phyloP scores from a whole-genome alignment of 352 stramenopile genomes.

The Phytophthora aleatoria region DNA sequence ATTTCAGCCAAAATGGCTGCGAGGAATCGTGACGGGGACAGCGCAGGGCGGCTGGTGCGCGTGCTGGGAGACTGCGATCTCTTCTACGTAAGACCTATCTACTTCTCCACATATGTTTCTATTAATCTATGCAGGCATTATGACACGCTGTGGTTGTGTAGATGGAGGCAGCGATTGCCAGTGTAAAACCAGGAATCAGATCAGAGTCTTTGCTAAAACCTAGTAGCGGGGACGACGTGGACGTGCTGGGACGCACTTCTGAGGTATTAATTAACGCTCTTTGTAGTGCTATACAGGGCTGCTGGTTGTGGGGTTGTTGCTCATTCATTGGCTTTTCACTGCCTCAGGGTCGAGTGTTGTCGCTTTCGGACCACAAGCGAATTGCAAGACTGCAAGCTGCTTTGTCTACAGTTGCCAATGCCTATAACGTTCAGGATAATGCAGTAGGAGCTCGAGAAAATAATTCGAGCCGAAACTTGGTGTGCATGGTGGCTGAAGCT shows the following conservation, averaged over 20 bases:
- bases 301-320: constrained; percentile 1
- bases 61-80: constrained; percentile 43
- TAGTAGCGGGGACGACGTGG: constrained; percentile 3
- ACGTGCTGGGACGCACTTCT: constrained; percentile 15
- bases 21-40: constrained; percentile 21
- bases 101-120: neutral
- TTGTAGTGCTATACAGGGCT: neutral
- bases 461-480: constrained; percentile 43
- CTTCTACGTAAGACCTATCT: constrained; percentile 42
- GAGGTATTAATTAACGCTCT: constrained; percentile 15
- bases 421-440: constrained; percentile 17
- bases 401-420: constrained; percentile 30
- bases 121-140: neutral
- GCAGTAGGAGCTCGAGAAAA: neutral
- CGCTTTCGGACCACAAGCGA: constrained; percentile 61
- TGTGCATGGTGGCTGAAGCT: constrained; percentile 43
- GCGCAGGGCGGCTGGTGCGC: constrained; percentile 49
- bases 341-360: constrained; percentile 34
- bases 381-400: constrained; percentile 59
- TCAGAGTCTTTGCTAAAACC: constrained; percentile 24
- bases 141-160: constrained; percentile 22
- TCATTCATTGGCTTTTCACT: constrained; percentile 9
- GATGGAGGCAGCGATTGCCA: constrained; percentile 49
- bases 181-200: constrained; percentile 20
- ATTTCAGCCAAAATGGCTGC: constrained; percentile 10